Percentiles rank a stretch among this genome's conserved stretches.
Evolutionary conservation across 306 rosid species (phyloP).

Genomic region (Cicer yamashitae): DNA sequence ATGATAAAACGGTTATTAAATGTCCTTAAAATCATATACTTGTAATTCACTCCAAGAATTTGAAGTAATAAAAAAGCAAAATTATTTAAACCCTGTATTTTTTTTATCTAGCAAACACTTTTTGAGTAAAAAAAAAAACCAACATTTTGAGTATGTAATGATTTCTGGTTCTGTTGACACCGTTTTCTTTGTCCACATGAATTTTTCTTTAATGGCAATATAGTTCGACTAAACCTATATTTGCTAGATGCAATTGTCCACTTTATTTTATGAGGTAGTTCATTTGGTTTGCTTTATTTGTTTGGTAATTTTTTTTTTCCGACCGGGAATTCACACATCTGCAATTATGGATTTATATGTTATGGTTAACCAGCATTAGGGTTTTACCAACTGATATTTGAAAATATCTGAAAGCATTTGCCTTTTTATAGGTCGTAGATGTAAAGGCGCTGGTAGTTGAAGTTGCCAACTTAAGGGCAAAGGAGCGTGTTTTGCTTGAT

Average conservation of each 20-base stretch:
- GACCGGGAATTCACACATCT: neutral
- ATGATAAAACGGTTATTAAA: no score
- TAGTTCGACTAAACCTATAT: neutral
- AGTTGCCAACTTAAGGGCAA: constrained; percentile 63
- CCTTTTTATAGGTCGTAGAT: constrained; percentile 72
- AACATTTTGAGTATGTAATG: no score
- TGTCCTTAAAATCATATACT: neutral
- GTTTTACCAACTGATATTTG: neutral
- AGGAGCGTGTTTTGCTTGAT: constrained; percentile 81
- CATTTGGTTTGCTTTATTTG: constrained; percentile 20
- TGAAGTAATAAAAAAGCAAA: neutral
- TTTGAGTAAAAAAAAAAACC: neutral
- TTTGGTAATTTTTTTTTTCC: neutral
- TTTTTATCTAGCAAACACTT: neutral
- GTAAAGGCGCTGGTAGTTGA: constrained; percentile 69
- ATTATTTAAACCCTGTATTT: no score
- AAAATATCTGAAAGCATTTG: constrained; percentile 43
- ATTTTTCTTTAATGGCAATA: neutral
- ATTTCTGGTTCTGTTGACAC: neutral
- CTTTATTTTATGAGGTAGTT: neutral
- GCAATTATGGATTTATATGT: neutral
- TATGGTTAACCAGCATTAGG: constrained; percentile 4
- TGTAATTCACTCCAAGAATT: neutral
- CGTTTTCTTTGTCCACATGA: neutral
- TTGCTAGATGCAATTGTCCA: constrained; percentile 6